A percentile compares a stretch with the other conserved stretches of the same genome.
Evolutionary conservation across 2,329 filamentous ascomycete species (phyloP).

Genomic region (Plenodomus biglobosus): DNA sequence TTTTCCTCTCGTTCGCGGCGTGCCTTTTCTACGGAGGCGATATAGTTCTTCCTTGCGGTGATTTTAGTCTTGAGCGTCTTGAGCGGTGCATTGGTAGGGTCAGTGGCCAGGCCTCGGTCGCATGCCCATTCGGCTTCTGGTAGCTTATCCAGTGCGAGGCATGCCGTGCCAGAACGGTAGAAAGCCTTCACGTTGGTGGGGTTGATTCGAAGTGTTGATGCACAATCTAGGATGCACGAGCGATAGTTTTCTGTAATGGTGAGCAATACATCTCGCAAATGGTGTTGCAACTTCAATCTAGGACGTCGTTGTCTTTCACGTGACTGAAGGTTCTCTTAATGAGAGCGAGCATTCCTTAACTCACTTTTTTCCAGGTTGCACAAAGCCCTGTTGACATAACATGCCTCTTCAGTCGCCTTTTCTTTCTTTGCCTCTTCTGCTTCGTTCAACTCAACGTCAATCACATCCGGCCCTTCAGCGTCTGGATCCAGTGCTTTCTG

Average conservation of each 20-base stretch:
- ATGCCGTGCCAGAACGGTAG: conserved; percentile 79
- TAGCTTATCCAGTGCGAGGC: conserved; percentile 76
- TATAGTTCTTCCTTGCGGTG: conserved; percentile 56
- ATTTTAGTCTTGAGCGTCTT: conserved; percentile 65
- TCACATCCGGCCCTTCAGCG: conserved; percentile 43
- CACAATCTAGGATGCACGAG: conserved; percentile 82
- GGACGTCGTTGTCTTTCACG: not conserved
- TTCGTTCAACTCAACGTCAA: conserved; percentile 56
- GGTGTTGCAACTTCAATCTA: too few species aligned
- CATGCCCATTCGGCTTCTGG: conserved; percentile 80
- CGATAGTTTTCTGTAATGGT: conserved; percentile 72
- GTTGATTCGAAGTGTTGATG: conserved; percentile 75
- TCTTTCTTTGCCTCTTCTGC: conserved; percentile 65
- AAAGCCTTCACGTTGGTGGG: conserved; percentile 82
- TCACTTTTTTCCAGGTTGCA: conserved; percentile 81
- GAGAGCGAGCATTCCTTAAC: conserved; percentile 19
- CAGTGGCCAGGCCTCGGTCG: conserved; percentile 70
- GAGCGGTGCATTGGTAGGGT: conserved; percentile 69
- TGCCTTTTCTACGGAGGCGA: conserved; percentile 58
- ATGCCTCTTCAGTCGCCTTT: conserved; percentile 68
- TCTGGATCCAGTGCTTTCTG: conserved; percentile 47
- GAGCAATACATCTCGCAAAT: not conserved
- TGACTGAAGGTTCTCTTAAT: too few species aligned
- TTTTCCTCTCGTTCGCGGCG: conserved; percentile 60
- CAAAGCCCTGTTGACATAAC: conserved; percentile 83